phyloP scores from a whole-genome alignment of 192 early-diverging fungal genomes.

The Thoreauomyces humboldtii region DNA sequence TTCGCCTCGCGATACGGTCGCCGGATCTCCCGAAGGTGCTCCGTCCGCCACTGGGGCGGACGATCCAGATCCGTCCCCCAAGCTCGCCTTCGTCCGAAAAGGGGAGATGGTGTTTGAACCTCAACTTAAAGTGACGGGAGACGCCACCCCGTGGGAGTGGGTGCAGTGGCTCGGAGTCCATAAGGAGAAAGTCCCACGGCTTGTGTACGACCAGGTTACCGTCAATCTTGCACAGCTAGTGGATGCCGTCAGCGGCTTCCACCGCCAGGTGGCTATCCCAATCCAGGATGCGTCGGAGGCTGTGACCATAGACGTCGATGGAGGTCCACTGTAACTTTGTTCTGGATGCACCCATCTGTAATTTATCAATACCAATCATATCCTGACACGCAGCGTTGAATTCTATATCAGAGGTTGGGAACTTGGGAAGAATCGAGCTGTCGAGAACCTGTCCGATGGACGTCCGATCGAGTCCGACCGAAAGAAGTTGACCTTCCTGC shows the following conservation, averaged over 20 bases:
- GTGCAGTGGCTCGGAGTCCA: slow-evolving; percentile 52
- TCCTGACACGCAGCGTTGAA: too few relatives aligned
- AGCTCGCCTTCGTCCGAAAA: slow-evolving; percentile 19
- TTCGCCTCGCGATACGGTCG: not conserved
- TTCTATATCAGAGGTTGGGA: too few relatives aligned
- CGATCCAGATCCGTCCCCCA: not conserved
- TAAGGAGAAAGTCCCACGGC: slow-evolving; percentile 42
- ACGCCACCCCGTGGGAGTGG: slow-evolving; percentile 49
- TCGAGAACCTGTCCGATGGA: too few relatives aligned
- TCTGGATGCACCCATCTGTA: too few relatives aligned
- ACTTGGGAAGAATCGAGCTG: too few relatives aligned
- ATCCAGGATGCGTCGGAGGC: slow-evolving; percentile 6
- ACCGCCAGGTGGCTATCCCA: slow-evolving; percentile 3
- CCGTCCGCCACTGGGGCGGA: slow-evolving; percentile 1
- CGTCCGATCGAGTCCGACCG: too few relatives aligned
- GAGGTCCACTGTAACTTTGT: not conserved
- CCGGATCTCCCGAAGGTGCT: not conserved
- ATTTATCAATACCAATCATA: too few relatives aligned
- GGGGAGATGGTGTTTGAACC: slow-evolving; percentile 49
- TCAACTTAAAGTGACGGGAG: slow-evolving; percentile 52
- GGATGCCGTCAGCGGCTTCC: not conserved
- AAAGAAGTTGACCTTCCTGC: too few relatives aligned
- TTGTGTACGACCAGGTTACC: slow-evolving; percentile 33
- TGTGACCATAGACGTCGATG: slow-evolving; percentile 6
- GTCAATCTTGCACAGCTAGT: slow-evolving; percentile 6